These are phyloP conservation scores for Pleurotus sapidus DNA, from an alignment of 768 basidiomycete genomes.

Conservation along the genomic window DNA sequence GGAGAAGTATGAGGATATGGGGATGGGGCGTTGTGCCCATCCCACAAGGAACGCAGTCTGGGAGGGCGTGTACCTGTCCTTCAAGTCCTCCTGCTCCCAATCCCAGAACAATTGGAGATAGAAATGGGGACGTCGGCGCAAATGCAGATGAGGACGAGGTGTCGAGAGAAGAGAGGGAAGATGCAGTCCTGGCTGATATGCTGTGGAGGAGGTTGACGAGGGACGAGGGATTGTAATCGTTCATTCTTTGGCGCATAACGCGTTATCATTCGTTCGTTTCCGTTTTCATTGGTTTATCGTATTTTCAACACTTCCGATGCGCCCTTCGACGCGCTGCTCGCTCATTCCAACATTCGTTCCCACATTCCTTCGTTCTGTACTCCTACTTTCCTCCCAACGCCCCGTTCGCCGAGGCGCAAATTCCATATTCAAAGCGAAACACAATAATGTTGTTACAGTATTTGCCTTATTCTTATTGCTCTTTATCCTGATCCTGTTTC, in stretches of 20 bases:
- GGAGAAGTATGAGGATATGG: conserved; percentile 1
- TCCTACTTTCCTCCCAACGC: no score
- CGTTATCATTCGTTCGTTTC: neutral
- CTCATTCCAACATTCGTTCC: no score
- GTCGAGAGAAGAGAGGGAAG: neutral
- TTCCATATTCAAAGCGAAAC: no score
- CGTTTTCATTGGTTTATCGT: neutral
- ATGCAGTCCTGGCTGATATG: conserved; percentile 1
- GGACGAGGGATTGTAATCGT: neutral
- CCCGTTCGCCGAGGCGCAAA: no score
- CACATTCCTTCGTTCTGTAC: no score
- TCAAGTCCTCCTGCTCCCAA: neutral
- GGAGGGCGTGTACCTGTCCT: no score
- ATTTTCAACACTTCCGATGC: neutral
- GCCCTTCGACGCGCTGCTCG: no score
- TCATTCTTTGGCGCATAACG: neutral
- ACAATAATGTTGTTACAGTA: no score
- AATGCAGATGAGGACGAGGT: neutral
- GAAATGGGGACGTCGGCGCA: neutral
- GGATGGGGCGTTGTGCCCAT: conserved; percentile 3
- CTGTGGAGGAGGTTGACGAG: conserved; percentile 8
- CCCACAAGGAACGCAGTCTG: neutral
- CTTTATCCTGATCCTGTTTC: no score
- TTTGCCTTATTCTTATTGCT: no score
- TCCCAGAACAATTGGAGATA: neutral